A percentile compares a stretch with the other conserved stretches of the same genome.
Conservation (phyloP, 2,329 filamentous ascomycete species). For the Pseudogymnoascus sp. region DNA sequence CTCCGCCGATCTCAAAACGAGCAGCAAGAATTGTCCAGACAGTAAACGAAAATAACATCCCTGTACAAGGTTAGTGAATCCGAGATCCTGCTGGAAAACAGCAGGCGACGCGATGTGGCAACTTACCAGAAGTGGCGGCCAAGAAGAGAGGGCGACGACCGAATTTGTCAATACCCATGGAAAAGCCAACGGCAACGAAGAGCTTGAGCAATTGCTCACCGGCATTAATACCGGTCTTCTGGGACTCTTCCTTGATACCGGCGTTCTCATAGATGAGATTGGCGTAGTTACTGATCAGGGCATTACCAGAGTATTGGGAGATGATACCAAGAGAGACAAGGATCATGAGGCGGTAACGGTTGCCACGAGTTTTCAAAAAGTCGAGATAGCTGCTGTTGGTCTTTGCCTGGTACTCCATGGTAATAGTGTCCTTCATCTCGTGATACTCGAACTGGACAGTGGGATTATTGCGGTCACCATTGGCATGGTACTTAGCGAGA, state of each 20-base stretch:
- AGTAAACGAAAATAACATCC: conserved; percentile 39
- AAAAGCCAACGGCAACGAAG: conserved; percentile 48
- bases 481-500: conserved; percentile 46
- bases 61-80: conserved; percentile 21
- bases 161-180: conserved; percentile 47
- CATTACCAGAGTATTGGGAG: conserved; percentile 62
- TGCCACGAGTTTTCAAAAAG: conserved; percentile 45
- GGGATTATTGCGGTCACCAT: conserved; percentile 40
- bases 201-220: conserved; percentile 35
- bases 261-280: conserved; percentile 54
- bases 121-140: conserved; percentile 18
- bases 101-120: background rate
- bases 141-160: conserved; percentile 52
- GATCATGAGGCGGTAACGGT: conserved; percentile 56
- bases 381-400: conserved; percentile 49
- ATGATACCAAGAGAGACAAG: conserved; percentile 58
- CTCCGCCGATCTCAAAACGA: conserved; percentile 35
- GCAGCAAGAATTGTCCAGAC: conserved; percentile 44
- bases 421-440: conserved; percentile 17
- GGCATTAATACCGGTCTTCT: conserved; percentile 28
- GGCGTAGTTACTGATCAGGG: conserved; percentile 60
- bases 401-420: conserved; percentile 33
- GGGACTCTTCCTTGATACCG: conserved; percentile 41
- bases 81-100: background rate
- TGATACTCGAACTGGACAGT: conserved; percentile 39